These are phyloP conservation scores for Penicillium riverlandense DNA, from an alignment of 495 filamentous ascomycete species.

Conservation along the genomic window DNA sequence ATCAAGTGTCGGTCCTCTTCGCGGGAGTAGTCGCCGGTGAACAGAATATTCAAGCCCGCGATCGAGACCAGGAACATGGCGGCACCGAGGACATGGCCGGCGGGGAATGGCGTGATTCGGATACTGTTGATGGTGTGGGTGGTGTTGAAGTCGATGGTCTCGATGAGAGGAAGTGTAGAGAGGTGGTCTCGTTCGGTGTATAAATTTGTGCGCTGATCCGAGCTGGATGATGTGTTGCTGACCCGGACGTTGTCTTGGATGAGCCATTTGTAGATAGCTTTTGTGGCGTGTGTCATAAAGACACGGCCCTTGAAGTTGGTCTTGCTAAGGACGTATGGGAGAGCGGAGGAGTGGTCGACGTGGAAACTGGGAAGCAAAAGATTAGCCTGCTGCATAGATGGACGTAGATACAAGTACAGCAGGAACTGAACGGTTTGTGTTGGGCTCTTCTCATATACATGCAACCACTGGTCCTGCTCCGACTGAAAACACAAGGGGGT, in stretches of 20 bases:
- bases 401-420: slow-evolving; percentile 17
- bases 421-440: slow-evolving; percentile 17
- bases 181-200: slow-evolving; percentile 94
- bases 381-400: slow-evolving; percentile 16
- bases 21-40: slow-evolving; percentile 94
- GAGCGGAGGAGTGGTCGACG: slow-evolving; percentile 89
- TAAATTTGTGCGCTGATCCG: slow-evolving; percentile 67
- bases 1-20: slow-evolving; percentile 93
- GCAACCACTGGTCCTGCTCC: slow-evolving; percentile 1
- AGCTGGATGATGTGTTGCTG: slow-evolving; percentile 63
- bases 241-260: slow-evolving; percentile 95
- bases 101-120: slow-evolving; percentile 91
- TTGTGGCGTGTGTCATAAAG: slow-evolving; percentile 98
- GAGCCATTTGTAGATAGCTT: slow-evolving; percentile 99
- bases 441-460: slow-evolving; percentile 28
- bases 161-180: slow-evolving; percentile 84
- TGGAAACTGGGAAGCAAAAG: slow-evolving; percentile 64
- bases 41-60: slow-evolving; percentile 89
- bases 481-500: slow-evolving; percentile 8
- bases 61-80: slow-evolving; percentile 98
- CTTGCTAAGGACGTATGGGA: slow-evolving; percentile 95
- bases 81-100: slow-evolving; percentile 94
- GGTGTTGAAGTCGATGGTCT: slow-evolving; percentile 96
- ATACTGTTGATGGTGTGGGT: slow-evolving; percentile 95
- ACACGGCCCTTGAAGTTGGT: slow-evolving; percentile 95